phyloP scores from a whole-genome alignment of 1,284 basidiomycete genomes.

The Erythrobasidium hasegawianum region DNA sequence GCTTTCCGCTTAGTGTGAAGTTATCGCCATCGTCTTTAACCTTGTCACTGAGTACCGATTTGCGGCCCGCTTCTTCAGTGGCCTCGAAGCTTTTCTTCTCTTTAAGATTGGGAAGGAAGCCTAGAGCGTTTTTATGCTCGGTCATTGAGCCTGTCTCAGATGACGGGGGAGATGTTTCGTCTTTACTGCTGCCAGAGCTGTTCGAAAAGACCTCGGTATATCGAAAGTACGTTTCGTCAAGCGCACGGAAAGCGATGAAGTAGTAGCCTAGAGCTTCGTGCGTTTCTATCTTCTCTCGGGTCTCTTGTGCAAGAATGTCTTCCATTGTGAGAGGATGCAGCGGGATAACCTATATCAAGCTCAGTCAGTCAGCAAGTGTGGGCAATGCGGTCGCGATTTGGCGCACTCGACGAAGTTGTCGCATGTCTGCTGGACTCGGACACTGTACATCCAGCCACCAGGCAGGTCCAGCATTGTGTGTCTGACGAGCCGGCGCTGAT shows the following conservation, averaged over 20 bases:
- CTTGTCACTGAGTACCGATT: background rate
- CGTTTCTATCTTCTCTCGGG: constrained; percentile 84
- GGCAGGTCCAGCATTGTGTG: constrained; percentile 49
- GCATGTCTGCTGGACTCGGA: constrained; percentile 85
- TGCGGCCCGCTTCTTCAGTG: background rate
- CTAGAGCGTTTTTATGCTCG: background rate
- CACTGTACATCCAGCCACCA: constrained; percentile 94
- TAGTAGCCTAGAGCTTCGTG: constrained; percentile 90
- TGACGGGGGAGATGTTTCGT: background rate
- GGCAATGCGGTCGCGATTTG: background rate
- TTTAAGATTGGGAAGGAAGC: background rate
- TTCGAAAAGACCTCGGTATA: constrained; percentile 50
- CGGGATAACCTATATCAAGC: constrained; percentile 64
- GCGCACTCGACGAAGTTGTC: constrained; percentile 74
- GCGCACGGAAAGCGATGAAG: constrained; percentile 81
- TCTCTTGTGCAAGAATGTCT: constrained; percentile 91
- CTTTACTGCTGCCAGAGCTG: background rate
- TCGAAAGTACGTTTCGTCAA: constrained; percentile 64
- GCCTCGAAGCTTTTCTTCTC: constrained; percentile 1
- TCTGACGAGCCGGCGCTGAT: constrained; percentile 12
- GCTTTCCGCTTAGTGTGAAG: constrained; percentile 4
- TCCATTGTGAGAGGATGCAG: constrained; percentile 91
- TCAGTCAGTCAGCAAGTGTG: background rate
- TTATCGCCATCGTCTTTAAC: constrained; percentile 4
- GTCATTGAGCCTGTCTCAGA: background rate